Evolutionary conservation across 768 basidiomycete species (phyloP).

Genomic region (Russula brevipes): DNA sequence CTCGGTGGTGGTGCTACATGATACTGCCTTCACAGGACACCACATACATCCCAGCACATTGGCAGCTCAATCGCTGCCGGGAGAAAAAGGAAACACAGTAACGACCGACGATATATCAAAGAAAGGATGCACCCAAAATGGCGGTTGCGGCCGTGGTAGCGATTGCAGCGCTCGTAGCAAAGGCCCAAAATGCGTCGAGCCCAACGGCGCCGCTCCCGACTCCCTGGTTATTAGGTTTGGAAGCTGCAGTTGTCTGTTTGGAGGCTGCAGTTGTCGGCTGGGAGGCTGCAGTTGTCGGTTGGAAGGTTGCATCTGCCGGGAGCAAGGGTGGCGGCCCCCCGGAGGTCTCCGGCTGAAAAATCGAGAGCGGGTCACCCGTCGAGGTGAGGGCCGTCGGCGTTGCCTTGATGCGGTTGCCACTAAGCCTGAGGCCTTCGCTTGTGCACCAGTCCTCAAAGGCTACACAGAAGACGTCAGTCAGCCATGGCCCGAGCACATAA

Average conservation of each 20-base stretch:
- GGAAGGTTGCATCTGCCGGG: neutral
- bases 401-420: neutral
- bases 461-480: neutral
- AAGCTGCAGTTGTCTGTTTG: too few relatives aligned
- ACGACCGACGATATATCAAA: neutral
- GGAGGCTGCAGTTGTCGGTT: too few relatives aligned
- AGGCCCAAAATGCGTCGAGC: neutral
- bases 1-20: neutral
- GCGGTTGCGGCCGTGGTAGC: neutral
- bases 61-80: neutral
- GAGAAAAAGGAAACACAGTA: too few relatives aligned
- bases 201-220: neutral
- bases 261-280: too few relatives aligned
- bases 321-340: neutral
- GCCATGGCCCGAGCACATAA: neutral
- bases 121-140: neutral
- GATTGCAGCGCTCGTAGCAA: neutral
- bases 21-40: neutral
- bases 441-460: too few relatives aligned
- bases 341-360: neutral
- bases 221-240: too few relatives aligned
- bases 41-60: neutral
- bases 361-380: slow-evolving; percentile 3
- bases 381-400: neutral
- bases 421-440: too few relatives aligned